phyloP scores from a whole-genome alignment of 306 rosid species.

The Trifolium subterraneum region DNA sequence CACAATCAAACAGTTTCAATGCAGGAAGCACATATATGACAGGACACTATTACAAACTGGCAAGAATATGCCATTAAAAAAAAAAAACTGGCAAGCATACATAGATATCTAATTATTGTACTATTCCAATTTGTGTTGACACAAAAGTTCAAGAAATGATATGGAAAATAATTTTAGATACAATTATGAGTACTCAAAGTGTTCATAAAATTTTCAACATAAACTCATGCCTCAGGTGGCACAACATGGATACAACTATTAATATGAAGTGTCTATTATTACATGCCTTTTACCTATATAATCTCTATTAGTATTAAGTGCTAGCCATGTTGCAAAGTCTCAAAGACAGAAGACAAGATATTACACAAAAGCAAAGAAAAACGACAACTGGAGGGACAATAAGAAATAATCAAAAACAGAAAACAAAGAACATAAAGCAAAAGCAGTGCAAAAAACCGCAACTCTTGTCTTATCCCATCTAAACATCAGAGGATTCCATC shows the following conservation, averaged over 20 bases:
- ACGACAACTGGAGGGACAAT: neutral
- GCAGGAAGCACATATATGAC: too few relatives aligned
- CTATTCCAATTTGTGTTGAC: neutral
- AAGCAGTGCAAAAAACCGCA: conserved; percentile 1
- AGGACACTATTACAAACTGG: too few relatives aligned
- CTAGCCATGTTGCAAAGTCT: conserved; percentile 8
- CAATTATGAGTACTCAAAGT: neutral
- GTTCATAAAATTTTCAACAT: neutral
- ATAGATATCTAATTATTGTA: too few relatives aligned
- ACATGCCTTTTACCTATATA: neutral
- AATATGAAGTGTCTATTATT: neutral
- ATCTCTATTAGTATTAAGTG: neutral
- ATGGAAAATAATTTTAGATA: neutral
- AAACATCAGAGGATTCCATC: conserved; percentile 7
- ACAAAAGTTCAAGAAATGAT: neutral
- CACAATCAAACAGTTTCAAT: too few relatives aligned
- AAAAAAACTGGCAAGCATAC: too few relatives aligned
- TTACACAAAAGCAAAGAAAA: neutral
- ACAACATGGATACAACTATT: neutral
- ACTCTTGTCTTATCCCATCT: neutral
- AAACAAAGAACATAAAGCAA: neutral
- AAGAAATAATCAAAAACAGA: neutral
- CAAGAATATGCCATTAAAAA: too few relatives aligned
- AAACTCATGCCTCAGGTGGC: neutral
- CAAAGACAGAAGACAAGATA: neutral